Conservation (phyloP, 805 yeast genomes). For the Metschnikowia hibisci region DNA sequence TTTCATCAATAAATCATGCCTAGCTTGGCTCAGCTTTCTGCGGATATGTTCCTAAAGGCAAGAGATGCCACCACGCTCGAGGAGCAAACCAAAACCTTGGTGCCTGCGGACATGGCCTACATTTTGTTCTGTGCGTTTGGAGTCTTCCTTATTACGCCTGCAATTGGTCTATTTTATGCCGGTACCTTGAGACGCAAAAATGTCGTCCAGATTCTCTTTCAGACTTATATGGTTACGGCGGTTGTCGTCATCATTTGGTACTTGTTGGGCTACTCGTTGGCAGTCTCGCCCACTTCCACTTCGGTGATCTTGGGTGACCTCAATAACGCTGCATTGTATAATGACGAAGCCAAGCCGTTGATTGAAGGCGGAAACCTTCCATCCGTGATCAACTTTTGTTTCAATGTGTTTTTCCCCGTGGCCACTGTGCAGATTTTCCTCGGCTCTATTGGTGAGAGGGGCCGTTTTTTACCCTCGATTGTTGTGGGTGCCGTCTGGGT, state of each 20-base stretch:
- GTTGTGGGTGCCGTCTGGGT: constrained; percentile 40
- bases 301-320: constrained; percentile 34
- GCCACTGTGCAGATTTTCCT: constrained; percentile 48
- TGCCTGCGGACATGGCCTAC: constrained; percentile 47
- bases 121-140: constrained; percentile 45
- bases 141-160: constrained; percentile 47
- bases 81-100: constrained; percentile 37
- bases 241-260: constrained; percentile 41
- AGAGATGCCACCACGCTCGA: constrained; percentile 12
- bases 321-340: constrained; percentile 35
- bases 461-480: constrained; percentile 38
- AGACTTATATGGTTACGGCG: constrained; percentile 40
- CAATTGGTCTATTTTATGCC: constrained; percentile 43
- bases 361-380: constrained; percentile 47
- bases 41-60: constrained; percentile 4
- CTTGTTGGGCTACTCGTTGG: constrained; percentile 43
- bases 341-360: constrained; percentile 37
- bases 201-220: constrained; percentile 42
- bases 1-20: background rate
- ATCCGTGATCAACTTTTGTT: constrained; percentile 41
- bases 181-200: constrained; percentile 41
- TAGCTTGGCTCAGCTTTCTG: constrained; percentile 3
- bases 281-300: constrained; percentile 32
- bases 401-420: constrained; percentile 44
- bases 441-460: constrained; percentile 42